Base-by-base conservation (phyloP, 176 grass and related monocot species). In the Ensete glaucum region DNA sequence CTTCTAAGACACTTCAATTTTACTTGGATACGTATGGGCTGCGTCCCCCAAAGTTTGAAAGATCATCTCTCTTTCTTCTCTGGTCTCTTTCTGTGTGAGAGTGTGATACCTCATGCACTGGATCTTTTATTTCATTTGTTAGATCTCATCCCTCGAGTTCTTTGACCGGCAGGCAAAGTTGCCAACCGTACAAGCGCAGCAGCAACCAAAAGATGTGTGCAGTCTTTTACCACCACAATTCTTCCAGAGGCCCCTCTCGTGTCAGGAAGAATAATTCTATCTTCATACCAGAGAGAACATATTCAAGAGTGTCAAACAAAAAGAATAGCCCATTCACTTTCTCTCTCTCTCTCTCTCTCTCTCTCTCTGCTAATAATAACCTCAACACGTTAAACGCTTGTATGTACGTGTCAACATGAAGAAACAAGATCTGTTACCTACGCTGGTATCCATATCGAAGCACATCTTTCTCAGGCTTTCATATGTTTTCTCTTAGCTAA, bases 191-290 rank as follows among this genome's bases (percentile, higher is more conserved):
- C 64, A 29, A 12, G 14, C n/a, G 14, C 57, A 60, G n/a, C 57
- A 60, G n/a, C 57, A 34, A 58, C 25, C 50, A 72, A 75, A 73
- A 62, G n/a, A 84, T 66, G 63, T 53, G 52, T 25, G 24, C 27
- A 62, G 54, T 26, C 56, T 51, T 62, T 76, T 9, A 49, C n/a
- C 55, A 57, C 55, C 20, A 76, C n/a, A 62, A 50, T 48, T 75
- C 54, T 55, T 56, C 20, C 11, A 62, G 74, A 76, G 74, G 74
- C 29, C 74, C 74, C 74, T 76, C 74, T 5, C 20, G 74, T 62
- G 57, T 6, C 26, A 62, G 29, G 57, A 76, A 76, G 21, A 62
- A 64, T 76, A 49, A 53, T 73, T 23, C 21, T 26, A 52, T 26
- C n/a, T 49, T 73, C 29, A 69, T 48, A 69, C 66, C 17, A 26